Conservation (phyloP, 257 asterid species). For the Nemophila menziesii region DNA sequence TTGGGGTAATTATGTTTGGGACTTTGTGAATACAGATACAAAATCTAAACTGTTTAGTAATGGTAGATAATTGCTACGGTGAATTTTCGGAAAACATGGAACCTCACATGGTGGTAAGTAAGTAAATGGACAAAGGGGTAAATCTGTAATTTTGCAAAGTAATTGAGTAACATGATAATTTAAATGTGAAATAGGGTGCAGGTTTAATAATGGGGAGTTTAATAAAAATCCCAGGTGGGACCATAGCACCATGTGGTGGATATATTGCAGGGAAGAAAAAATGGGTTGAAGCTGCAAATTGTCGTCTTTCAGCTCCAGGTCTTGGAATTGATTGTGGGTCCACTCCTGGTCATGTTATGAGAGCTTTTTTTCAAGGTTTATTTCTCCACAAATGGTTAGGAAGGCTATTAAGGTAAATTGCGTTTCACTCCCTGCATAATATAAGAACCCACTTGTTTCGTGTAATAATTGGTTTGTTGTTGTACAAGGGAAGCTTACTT, state of each 20-base stretch:
- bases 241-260: constrained; percentile 93
- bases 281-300: constrained; percentile 95
- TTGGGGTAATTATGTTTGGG: too few species aligned
- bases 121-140: too few species aligned
- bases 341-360: constrained; percentile 78
- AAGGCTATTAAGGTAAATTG: constrained; percentile 76
- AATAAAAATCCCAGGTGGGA: constrained; percentile 92
- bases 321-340: constrained; percentile 93
- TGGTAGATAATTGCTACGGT: constrained; percentile 98
- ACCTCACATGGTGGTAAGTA: constrained; percentile 87
- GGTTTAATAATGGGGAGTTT: constrained; percentile 90
- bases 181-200: constrained; percentile 47
- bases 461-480: not conserved
- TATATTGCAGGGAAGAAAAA: constrained; percentile 79
- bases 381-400: constrained; percentile 97
- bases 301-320: constrained; percentile 97
- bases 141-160: constrained; percentile 5
- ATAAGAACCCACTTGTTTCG: too few species aligned
- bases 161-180: constrained; percentile 1
- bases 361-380: constrained; percentile 73
- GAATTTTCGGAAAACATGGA: constrained; percentile 74
- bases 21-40: constrained; percentile 65
- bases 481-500: constrained; percentile 68
- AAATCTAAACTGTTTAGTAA: constrained; percentile 69
- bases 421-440: too few species aligned